Conservation (phyloP, 805 yeast species). For the Nematodospora valgi region DNA sequence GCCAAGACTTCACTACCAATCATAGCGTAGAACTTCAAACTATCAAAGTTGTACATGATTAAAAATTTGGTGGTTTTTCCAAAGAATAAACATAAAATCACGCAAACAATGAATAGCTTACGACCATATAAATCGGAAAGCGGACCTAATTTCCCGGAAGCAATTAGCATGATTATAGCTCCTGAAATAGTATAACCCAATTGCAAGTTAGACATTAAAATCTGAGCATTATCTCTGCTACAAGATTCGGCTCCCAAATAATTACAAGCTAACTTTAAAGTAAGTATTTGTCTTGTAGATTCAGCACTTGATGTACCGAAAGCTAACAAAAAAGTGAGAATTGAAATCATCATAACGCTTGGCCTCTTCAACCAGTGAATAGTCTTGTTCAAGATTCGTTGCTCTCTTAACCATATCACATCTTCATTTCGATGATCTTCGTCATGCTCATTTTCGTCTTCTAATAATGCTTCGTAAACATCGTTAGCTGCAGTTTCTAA, state of each 20-base stretch:
- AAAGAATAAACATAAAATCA: slow-evolving; percentile 16
- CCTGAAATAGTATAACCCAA: slow-evolving; percentile 38
- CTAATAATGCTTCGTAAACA: slow-evolving; percentile 39
- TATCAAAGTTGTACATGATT: slow-evolving; percentile 21
- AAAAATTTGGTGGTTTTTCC: slow-evolving; percentile 21
- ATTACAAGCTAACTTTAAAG: slow-evolving; percentile 28
- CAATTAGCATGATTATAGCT: slow-evolving; percentile 46
- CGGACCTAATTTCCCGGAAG: slow-evolving; percentile 51
- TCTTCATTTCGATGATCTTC: slow-evolving; percentile 39
- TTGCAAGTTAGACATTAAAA: slow-evolving; percentile 46
- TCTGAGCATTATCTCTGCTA: slow-evolving; percentile 31
- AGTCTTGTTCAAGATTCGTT: slow-evolving; percentile 38
- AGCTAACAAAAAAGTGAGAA: slow-evolving; percentile 39
- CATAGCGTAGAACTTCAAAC: slow-evolving; percentile 33
- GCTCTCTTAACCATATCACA: slow-evolving; percentile 48
- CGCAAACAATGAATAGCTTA: slow-evolving; percentile 21
- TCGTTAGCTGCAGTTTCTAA: slow-evolving; percentile 32
- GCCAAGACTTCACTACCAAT: slow-evolving; percentile 44
- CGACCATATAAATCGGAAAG: slow-evolving; percentile 37
- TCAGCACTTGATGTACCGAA: slow-evolving; percentile 37
- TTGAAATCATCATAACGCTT: slow-evolving; percentile 47
- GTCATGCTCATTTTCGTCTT: slow-evolving; percentile 21
- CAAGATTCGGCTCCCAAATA: slow-evolving; percentile 20
- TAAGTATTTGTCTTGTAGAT: slow-evolving; percentile 39
- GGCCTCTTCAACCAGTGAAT: slow-evolving; percentile 59